Conservation (phyloP, 306 rosid genomes). For the Arachis stenosperma region DNA sequence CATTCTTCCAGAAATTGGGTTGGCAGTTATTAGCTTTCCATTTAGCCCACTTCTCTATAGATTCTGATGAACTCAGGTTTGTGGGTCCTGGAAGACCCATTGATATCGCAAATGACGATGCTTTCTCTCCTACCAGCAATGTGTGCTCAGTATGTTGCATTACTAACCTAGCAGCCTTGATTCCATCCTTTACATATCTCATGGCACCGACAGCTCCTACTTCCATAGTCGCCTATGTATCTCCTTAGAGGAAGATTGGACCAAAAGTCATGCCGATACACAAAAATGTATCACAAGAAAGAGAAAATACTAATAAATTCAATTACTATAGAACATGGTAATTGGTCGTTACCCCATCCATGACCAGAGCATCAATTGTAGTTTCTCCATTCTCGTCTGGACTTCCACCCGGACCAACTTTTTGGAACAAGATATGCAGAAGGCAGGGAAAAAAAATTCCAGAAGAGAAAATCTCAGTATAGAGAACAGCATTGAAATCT, state of each 20-base stretch:
- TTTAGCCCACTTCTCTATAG: slow-evolving; percentile 69
- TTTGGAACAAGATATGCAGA: slow-evolving; percentile 21
- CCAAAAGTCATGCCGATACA: slow-evolving; percentile 40
- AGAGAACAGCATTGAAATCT: background rate
- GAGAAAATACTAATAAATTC: slow-evolving; percentile 1
- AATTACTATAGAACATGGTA: slow-evolving; percentile 15
- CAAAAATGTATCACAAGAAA: slow-evolving; percentile 9
- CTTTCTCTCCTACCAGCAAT: slow-evolving; percentile 89
- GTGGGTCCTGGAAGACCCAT: slow-evolving; percentile 96
- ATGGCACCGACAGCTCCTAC: slow-evolving; percentile 96
- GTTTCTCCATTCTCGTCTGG: slow-evolving; percentile 98
- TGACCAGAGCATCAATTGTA: slow-evolving; percentile 85
- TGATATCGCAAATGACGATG: slow-evolving; percentile 81
- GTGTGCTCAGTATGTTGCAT: slow-evolving; percentile 82
- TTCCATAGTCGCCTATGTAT: slow-evolving; percentile 87
- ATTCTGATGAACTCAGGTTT: slow-evolving; percentile 81
- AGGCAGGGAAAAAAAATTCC: slow-evolving; percentile 21
- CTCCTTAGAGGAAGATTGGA: slow-evolving; percentile 60
- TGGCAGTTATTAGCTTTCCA: slow-evolving; percentile 81
- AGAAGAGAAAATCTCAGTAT: slow-evolving; percentile 13
- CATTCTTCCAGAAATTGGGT: slow-evolving; percentile 86
- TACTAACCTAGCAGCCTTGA: slow-evolving; percentile 85
- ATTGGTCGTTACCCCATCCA: slow-evolving; percentile 78
- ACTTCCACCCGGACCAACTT: slow-evolving; percentile 99
- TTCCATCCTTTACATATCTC: slow-evolving; percentile 91